Base-by-base conservation (phyloP, 2,329 filamentous ascomycete species). In the Fusarium tricinctum region DNA sequence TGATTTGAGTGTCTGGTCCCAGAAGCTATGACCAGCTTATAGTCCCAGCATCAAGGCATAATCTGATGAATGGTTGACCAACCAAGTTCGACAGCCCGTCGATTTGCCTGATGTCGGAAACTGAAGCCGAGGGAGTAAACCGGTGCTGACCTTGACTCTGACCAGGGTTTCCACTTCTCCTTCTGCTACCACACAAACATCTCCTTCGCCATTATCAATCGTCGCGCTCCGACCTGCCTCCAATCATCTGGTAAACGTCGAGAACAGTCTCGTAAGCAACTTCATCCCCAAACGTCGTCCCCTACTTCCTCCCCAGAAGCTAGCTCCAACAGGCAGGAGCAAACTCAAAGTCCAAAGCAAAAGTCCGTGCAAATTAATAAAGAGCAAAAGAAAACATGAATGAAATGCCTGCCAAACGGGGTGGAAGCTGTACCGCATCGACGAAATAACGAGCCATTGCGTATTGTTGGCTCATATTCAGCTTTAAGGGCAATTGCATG, bases 341-440 rank as follows among this genome's bases (percentile, higher is more conserved):
- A 72, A 72, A 70, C 64, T 72, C 58, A 72, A 70, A 74, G 68
- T 59, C 58, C 55, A 72, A 68, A 60, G 65, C 68, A 70, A 70
- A 51, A 43, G 63, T 73, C 58, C 58, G 38, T 52, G 49, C 48
- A 67, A 60, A 59, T 60, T 65, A 59, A 52, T 58, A 53, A 68
- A 50, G 58, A 69, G 66, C 44, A 73, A 77, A 76, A 74, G 62
- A 67, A 74, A 75, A 75, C 40, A 66, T 50, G 38, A 72, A 74
- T 63, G 67, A 74, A 77, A 76, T 71, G 70, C 70, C 70, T 70
- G 71, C 55, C 70, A 32, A 49, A 57, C 57, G 57, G 44, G 63
- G 69, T 76, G 77, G 77, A 73, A 79, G 74, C 75, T 77, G 67
- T 76, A 79, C 72, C 78, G 78, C 78, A 80, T 76, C 78, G 76